Evolutionary conservation across 108 stramenopile genomes (phyloP).

Genomic region (Mediolabrus comicus): DNA sequence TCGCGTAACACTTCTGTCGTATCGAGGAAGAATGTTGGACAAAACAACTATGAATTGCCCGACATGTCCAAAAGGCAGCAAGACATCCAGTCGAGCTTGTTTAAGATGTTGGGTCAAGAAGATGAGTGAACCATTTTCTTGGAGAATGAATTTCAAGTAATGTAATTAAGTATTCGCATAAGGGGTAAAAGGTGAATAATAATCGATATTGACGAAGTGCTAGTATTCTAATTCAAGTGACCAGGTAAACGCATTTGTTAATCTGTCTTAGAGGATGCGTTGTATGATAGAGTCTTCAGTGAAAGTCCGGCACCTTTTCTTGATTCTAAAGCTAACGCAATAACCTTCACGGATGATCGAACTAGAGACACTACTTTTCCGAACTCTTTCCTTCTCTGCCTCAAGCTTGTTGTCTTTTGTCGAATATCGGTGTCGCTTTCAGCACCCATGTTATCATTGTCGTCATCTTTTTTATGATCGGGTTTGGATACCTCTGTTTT

Average conservation of each 20-base stretch:
- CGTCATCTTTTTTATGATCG: slow-evolving; percentile 40
- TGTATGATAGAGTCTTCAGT: not conserved
- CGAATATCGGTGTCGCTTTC: not conserved
- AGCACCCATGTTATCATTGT: not conserved
- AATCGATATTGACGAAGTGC: not conserved
- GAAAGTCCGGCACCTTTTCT: slow-evolving; percentile 16
- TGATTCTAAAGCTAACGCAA: slow-evolving; percentile 34
- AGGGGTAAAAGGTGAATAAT: not conserved
- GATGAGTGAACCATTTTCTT: not conserved
- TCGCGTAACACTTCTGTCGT: no score
- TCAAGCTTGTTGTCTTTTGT: slow-evolving; percentile 7
- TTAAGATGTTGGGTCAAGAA: slow-evolving; percentile 39
- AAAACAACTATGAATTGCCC: slow-evolving; percentile 2
- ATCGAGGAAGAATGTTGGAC: not conserved
- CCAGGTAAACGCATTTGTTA: not conserved
- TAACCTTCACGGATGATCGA: slow-evolving; percentile 29
- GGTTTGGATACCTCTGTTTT: not conserved
- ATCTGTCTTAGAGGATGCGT: slow-evolving; percentile 40
- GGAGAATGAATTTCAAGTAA: not conserved
- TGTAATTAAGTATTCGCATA: not conserved
- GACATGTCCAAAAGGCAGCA: slow-evolving; percentile 39
- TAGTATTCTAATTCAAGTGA: not conserved
- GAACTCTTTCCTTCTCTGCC: slow-evolving; percentile 30
- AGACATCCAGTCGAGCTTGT: slow-evolving; percentile 35
- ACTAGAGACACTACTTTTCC: slow-evolving; percentile 22